phyloP scores from a whole-genome alignment of 2,329 filamentous ascomycete genomes.

The Teratosphaeria pseudoeucalypti region DNA sequence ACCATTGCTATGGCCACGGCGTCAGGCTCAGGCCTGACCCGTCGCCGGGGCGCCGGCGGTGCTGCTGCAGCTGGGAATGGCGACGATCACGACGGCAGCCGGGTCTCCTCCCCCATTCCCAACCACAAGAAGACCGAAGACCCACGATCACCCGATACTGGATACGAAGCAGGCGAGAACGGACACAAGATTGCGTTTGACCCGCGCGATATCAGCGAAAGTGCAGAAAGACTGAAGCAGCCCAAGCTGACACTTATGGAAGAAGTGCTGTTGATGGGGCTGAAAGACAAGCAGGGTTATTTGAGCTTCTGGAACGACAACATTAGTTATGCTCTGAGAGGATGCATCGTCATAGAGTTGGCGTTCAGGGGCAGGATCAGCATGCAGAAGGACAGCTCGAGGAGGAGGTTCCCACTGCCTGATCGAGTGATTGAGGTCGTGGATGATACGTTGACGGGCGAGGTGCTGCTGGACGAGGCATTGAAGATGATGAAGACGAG shows the following conservation, averaged over 20 bases:
- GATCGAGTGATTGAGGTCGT: slow-evolving; percentile 95
- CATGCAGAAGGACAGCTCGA: slow-evolving; percentile 94
- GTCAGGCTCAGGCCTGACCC: slow-evolving; percentile 65
- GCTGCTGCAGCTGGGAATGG: slow-evolving; percentile 42
- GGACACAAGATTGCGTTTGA: slow-evolving; percentile 98
- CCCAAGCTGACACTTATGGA: slow-evolving; percentile 98
- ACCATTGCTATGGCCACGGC: slow-evolving; percentile 46
- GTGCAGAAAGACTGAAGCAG: slow-evolving; percentile 89
- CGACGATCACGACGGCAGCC: slow-evolving; percentile 52
- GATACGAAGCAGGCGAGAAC: slow-evolving; percentile 81
- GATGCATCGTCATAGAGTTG: slow-evolving; percentile 96
- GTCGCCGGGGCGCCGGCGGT: slow-evolving; percentile 56
- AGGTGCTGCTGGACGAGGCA: slow-evolving; percentile 93
- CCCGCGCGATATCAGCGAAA: slow-evolving; percentile 94
- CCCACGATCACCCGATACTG: slow-evolving; percentile 55
- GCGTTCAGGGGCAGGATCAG: slow-evolving; percentile 91
- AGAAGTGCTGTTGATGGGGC: slow-evolving; percentile 83
- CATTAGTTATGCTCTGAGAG: slow-evolving; percentile 93
- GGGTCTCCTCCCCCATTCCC: slow-evolving; percentile 56
- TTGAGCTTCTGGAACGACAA: slow-evolving; percentile 99
- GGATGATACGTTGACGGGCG: slow-evolving; percentile 90
- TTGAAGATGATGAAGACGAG: slow-evolving; percentile 99
- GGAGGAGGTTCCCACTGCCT: slow-evolving; percentile 82
- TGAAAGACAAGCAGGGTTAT: slow-evolving; percentile 99
- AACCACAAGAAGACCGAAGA: slow-evolving; percentile 48